These are phyloP conservation scores for Nemania serpens DNA, from an alignment of 2,329 filamentous ascomycete species.

Conservation along the genomic window DNA sequence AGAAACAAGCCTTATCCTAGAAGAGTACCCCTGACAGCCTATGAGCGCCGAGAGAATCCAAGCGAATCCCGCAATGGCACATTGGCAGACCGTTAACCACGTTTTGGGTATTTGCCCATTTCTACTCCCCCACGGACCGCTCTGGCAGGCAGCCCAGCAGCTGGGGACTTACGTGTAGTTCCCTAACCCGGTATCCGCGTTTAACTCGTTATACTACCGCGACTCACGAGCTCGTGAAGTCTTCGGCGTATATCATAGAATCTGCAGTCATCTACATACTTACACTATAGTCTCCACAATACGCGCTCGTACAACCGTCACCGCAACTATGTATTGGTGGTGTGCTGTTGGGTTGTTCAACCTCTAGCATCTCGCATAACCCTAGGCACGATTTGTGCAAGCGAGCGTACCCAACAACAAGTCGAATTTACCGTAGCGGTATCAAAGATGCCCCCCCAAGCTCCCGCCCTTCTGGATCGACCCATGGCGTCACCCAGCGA, in stretches of 20 bases:
- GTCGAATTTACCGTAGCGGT: slow-evolving; percentile 12
- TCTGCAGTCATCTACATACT: too few relatives aligned
- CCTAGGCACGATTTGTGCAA: slow-evolving; percentile 3
- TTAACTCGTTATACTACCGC: too few relatives aligned
- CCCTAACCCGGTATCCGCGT: too few relatives aligned
- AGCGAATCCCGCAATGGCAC: slow-evolving; percentile 14
- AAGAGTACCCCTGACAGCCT: slow-evolving; percentile 12
- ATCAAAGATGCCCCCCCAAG: slow-evolving; percentile 14
- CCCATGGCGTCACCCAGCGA: slow-evolving; percentile 27
- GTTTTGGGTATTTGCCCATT: slow-evolving; percentile 27
- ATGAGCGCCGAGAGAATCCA: slow-evolving; percentile 3
- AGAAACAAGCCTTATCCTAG: slow-evolving; percentile 1
- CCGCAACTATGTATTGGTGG: too few relatives aligned
- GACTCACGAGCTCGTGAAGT: too few relatives aligned
- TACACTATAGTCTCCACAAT: too few relatives aligned
- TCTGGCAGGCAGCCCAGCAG: slow-evolving; percentile 18
- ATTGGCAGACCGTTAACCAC: slow-evolving; percentile 28
- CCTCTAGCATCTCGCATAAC: too few relatives aligned
- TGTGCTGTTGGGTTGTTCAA: too few relatives aligned
- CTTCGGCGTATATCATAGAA: too few relatives aligned
- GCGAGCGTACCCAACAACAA: slow-evolving; percentile 9
- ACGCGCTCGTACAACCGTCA: too few relatives aligned
- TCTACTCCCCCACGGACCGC: slow-evolving; percentile 9
- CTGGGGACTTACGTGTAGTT: neutral
- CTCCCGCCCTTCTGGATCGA: slow-evolving; percentile 30